These are phyloP conservation scores for Exophiala dermatitidis DNA, from an alignment of 2,329 filamentous ascomycete species.

Conservation along the genomic window DNA sequence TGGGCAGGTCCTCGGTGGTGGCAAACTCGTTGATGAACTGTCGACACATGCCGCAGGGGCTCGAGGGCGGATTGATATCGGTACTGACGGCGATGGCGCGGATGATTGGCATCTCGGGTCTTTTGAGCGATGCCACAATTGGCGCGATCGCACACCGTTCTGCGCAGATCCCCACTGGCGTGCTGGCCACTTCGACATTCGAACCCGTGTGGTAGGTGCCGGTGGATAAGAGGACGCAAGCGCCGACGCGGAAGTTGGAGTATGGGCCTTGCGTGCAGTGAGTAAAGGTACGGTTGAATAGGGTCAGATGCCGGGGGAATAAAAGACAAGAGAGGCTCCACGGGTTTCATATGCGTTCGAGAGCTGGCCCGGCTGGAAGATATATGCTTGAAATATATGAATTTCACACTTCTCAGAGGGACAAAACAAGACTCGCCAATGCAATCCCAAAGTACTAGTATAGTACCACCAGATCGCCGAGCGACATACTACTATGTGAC, in stretches of 20 bases:
- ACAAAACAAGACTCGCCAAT: not conserved
- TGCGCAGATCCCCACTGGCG: conserved; percentile 91
- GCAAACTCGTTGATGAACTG: conserved; percentile 57
- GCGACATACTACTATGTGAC: conserved; percentile 24
- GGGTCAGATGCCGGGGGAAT: not conserved
- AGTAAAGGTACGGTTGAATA: not conserved
- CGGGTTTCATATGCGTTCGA: too few species aligned
- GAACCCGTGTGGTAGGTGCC: conserved; percentile 62
- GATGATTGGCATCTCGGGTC: conserved; percentile 48
- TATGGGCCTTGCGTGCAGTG: conserved; percentile 61
- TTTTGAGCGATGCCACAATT: conserved; percentile 53
- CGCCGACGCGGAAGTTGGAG: conserved; percentile 85
- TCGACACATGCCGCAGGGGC: conserved; percentile 85
- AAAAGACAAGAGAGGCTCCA: not conserved
- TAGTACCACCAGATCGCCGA: not conserved
- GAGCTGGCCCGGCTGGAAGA: too few species aligned
- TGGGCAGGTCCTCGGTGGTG: conserved; percentile 53
- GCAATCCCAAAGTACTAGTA: too few species aligned
- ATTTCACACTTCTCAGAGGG: not conserved
- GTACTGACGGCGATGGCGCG: conserved; percentile 80
- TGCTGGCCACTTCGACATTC: conserved; percentile 88
- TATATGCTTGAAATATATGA: too few species aligned
- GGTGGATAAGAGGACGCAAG: conserved; percentile 59
- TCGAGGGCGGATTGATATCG: conserved; percentile 58
- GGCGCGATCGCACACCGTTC: conserved; percentile 83